Percentiles rank a stretch among this genome's conserved stretches.
These are phyloP conservation scores for Stachybotrys elegans DNA, from an alignment of 2,329 filamentous ascomycete genomes.

Conservation along the genomic window DNA sequence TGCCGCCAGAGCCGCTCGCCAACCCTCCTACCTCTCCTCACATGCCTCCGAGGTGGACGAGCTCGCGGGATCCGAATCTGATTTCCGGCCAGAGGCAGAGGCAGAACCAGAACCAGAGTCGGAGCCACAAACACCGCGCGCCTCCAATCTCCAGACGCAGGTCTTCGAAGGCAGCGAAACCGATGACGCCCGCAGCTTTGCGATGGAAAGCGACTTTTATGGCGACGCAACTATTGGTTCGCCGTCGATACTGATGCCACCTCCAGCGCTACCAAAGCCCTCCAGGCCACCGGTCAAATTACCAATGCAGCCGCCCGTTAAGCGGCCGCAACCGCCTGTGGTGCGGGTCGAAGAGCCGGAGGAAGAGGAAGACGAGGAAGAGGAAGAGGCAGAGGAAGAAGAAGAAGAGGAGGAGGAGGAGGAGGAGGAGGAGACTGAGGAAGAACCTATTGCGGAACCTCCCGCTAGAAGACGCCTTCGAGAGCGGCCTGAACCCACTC, in stretches of 20 bases:
- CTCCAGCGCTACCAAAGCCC: not conserved
- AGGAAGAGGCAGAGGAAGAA: slow-evolving; percentile 5
- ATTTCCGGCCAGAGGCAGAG: not conserved
- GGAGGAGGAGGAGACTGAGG: slow-evolving; percentile 4
- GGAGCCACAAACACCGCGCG: not conserved
- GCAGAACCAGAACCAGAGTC: no score
- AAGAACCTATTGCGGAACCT: not conserved
- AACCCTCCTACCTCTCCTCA: no score
- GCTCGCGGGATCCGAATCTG: slow-evolving; percentile 7
- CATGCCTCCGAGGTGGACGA: slow-evolving; percentile 15
- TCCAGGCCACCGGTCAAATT: no score
- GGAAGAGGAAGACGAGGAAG: not conserved
- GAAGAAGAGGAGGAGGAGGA: slow-evolving; percentile 6
- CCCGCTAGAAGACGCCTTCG: no score
- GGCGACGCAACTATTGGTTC: slow-evolving; percentile 31
- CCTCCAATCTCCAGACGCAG: not conserved
- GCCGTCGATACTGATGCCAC: slow-evolving; percentile 13
- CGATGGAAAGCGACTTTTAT: slow-evolving; percentile 29
- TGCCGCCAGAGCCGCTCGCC: not conserved
- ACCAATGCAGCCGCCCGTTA: not conserved
- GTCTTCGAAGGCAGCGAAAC: not conserved
- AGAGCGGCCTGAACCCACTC: no score
- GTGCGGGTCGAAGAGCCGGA: not conserved
- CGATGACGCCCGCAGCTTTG: slow-evolving; percentile 30
- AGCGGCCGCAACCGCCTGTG: not conserved